phyloP scores from a whole-genome alignment of 768 basidiomycete genomes.

The Auricularia sp. region DNA sequence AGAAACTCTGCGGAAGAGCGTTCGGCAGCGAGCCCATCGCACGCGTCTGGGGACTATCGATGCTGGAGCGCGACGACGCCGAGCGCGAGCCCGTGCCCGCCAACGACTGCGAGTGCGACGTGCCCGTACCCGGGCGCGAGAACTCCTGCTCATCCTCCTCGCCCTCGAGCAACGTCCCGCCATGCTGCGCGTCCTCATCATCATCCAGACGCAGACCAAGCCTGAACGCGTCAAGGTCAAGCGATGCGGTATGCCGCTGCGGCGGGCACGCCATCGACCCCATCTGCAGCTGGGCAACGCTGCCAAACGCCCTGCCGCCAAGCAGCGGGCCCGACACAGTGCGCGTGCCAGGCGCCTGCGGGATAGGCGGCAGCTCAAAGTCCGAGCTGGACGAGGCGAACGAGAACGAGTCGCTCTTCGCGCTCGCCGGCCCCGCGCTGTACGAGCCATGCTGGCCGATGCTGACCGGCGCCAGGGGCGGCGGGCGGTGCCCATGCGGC shows the following conservation, averaged over 20 bases:
- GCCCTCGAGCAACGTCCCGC: not conserved
- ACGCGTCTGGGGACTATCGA: not conserved
- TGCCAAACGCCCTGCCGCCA: not conserved
- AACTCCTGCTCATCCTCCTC: not conserved
- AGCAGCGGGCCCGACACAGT: not conserved
- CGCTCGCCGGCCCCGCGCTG: not conserved
- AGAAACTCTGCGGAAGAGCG: not conserved
- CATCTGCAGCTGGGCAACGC: not conserved
- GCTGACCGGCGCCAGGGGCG: slow-evolving; percentile 1
- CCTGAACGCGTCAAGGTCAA: not conserved
- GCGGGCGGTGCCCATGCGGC: not conserved
- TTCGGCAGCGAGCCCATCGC: not conserved
- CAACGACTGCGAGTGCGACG: not conserved
- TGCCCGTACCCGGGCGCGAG: not conserved
- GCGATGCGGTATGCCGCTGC: not conserved
- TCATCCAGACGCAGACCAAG: not conserved
- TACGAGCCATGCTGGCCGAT: not conserved
- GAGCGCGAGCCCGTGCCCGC: not conserved
- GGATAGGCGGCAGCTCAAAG: not conserved
- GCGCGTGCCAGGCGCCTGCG: not conserved
- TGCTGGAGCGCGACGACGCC: not conserved
- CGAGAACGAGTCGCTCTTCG: slow-evolving; percentile 1
- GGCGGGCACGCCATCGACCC: not conserved
- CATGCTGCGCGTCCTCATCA: not conserved
- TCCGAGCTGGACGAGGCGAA: not conserved